phyloP scores from a whole-genome alignment of 2,329 filamentous ascomycete species.

The Zymoseptoria passerinii region DNA sequence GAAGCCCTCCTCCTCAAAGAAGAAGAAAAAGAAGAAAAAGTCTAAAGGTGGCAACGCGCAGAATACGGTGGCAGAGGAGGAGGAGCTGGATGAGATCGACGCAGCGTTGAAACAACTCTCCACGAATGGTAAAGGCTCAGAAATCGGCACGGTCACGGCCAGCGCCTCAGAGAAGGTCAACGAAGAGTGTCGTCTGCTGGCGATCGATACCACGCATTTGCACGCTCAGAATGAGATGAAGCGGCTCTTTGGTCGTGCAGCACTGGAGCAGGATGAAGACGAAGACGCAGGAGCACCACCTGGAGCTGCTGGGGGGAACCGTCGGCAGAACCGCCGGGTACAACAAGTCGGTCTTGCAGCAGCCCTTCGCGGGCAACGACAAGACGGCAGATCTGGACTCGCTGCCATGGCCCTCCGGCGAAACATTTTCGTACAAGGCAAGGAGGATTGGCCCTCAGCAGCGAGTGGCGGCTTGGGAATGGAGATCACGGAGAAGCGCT shows the following conservation, averaged over 20 bases:
- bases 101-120: constrained; percentile 52
- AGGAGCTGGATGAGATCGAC: constrained; percentile 56
- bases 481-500: constrained; percentile 53
- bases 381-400: constrained; percentile 54
- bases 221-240: constrained; percentile 90
- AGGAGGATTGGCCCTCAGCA: constrained; percentile 76
- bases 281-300: constrained; percentile 38
- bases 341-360: constrained; percentile 52
- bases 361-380: constrained; percentile 44
- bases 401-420: constrained; percentile 63
- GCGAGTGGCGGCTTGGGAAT: constrained; percentile 77
- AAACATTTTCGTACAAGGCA: constrained; percentile 79
- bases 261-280: constrained; percentile 50
- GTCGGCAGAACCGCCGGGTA: constrained; percentile 27
- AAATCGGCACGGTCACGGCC: constrained; percentile 15
- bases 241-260: constrained; percentile 59
- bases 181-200: constrained; percentile 47
- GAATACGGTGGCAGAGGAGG: constrained; percentile 20
- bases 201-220: constrained; percentile 62
- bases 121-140: constrained; percentile 22
- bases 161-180: constrained; percentile 34
- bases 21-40: constrained; percentile 56
- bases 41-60: constrained; percentile 33
- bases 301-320: constrained; percentile 22
- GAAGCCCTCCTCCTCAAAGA: constrained; percentile 35